Evolutionary conservation across 1,284 basidiomycete species (phyloP).

Genomic region (Trametes versicolor): DNA sequence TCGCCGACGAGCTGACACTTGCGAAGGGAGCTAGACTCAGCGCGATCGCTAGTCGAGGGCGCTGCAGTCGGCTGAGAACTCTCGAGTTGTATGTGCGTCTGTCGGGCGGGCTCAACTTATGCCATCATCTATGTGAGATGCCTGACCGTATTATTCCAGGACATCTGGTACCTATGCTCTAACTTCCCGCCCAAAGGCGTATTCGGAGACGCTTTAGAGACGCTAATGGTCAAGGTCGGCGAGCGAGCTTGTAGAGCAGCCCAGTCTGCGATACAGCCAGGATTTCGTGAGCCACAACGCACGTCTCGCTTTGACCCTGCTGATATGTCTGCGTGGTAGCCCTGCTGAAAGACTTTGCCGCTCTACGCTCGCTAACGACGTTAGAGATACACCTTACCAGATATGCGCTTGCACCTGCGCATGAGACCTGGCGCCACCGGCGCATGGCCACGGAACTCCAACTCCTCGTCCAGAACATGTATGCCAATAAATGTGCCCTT

Average conservation of each 20-base stretch:
- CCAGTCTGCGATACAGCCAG: not conserved
- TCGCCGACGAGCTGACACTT: not conserved
- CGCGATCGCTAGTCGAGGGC: not conserved
- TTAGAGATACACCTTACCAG: not conserved
- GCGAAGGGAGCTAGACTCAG: not conserved
- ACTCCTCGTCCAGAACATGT: not conserved
- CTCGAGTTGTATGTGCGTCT: not conserved
- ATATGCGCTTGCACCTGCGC: not conserved
- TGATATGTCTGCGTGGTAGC: not conserved
- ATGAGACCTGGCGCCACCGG: not conserved
- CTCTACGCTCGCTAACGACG: not conserved
- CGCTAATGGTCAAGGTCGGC: not conserved
- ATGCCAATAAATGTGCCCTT: not conserved
- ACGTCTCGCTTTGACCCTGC: not conserved
- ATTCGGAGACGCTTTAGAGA: not conserved
- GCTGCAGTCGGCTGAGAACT: not conserved
- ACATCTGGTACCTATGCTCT: not conserved
- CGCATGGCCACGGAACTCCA: not conserved
- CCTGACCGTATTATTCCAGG: not conserved
- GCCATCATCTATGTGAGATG: not conserved
- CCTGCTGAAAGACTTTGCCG: not conserved
- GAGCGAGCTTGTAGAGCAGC: slow-evolving; percentile 4
- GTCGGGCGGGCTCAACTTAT: not conserved
- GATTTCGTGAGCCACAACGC: not conserved
- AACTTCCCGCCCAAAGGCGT: not conserved